These are phyloP conservation scores for Wickerhamiella azyma DNA, from an alignment of 805 yeast genomes.

Conservation along the genomic window DNA sequence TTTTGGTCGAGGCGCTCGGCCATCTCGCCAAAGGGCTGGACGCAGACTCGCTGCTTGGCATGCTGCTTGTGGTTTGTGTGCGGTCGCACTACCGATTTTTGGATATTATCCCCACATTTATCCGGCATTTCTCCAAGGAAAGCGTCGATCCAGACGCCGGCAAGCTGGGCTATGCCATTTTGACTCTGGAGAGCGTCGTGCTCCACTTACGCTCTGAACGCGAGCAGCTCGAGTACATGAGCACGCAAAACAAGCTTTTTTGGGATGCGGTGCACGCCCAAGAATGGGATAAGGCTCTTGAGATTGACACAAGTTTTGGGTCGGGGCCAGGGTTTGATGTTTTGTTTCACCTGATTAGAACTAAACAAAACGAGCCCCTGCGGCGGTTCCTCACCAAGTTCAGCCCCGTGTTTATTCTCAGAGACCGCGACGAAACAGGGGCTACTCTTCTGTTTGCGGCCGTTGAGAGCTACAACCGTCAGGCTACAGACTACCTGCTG, in stretches of 20 bases:
- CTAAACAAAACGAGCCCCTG: constrained; percentile 35
- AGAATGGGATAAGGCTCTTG: background rate
- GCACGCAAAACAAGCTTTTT: constrained; percentile 37
- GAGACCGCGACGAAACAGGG: constrained; percentile 44
- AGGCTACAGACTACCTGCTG: constrained; percentile 35
- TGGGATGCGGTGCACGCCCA: constrained; percentile 37
- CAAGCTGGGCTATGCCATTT: constrained; percentile 56
- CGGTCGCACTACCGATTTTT: constrained; percentile 32
- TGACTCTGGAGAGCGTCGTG: constrained; percentile 74
- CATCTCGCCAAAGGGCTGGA: constrained; percentile 30
- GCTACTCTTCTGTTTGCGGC: constrained; percentile 50
- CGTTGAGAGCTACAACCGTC: constrained; percentile 38
- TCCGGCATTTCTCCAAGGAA: constrained; percentile 6
- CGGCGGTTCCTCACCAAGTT: constrained; percentile 28
- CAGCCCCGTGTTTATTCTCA: constrained; percentile 51
- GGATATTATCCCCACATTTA: background rate
- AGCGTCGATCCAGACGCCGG: constrained; percentile 40
- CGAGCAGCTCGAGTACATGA: constrained; percentile 28
- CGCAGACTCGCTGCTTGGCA: constrained; percentile 70
- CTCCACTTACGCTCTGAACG: constrained; percentile 41
- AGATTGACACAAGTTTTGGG: background rate
- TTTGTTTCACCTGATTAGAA: constrained; percentile 45
- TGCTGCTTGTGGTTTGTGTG: constrained; percentile 56
- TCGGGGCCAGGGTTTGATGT: constrained; percentile 19
- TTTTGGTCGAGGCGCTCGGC: background rate